Evolutionary conservation across 345 rosid genomes (phyloP), one percentile per base, ranked within the genome.

Genomic region (Lepidium aucheri): DNA sequence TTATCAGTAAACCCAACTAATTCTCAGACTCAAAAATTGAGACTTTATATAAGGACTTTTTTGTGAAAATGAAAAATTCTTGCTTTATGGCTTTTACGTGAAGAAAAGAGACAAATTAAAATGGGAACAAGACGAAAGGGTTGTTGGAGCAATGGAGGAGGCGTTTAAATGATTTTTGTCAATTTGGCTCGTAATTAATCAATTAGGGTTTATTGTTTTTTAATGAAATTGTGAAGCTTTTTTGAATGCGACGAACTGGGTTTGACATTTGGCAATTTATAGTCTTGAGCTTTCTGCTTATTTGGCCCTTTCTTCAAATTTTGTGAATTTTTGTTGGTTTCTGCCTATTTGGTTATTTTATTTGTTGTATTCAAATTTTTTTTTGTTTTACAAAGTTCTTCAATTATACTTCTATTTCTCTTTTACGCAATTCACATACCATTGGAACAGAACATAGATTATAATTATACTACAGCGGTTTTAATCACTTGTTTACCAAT

Each of bases 121-220:
- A n/a, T n/a, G n/a, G n/a, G n/a, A n/a, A n/a, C n/a, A n/a, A n/a
- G n/a, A 63, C 43, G 45, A 22, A 22, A 55, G 44, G 70, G 65
- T 72, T 38, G 75, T 63, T 71, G 44, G n/a, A n/a, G n/a, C n/a
- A n/a, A n/a, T n/a, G n/a, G 59, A 68, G 57, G 45, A 12, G 28
- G 65, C 49, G 58, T 57, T 55, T 24, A 3, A 4, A 26, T 5
- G 42, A 32, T 43, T 16, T 30, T 26, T 1, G 14, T 33, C 24
- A 8, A 53, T 33, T 54, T 33, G 43, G 42, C 45, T 38, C n/a
- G 40, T 30, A 36, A 15, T 15, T 36, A 35, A 16, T 8, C 28
- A 0, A 9, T 40, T 51, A 33, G 67, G 67, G 55, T 70, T 63
- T 55, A 63, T 62, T 44, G 14, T 34, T 44, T 40, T 33, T 13